Evolutionary conservation across 2,329 filamentous ascomycete species (phyloP), one percentile per base, ranked within the genome.

Genomic region (Penicillium sp.): DNA sequence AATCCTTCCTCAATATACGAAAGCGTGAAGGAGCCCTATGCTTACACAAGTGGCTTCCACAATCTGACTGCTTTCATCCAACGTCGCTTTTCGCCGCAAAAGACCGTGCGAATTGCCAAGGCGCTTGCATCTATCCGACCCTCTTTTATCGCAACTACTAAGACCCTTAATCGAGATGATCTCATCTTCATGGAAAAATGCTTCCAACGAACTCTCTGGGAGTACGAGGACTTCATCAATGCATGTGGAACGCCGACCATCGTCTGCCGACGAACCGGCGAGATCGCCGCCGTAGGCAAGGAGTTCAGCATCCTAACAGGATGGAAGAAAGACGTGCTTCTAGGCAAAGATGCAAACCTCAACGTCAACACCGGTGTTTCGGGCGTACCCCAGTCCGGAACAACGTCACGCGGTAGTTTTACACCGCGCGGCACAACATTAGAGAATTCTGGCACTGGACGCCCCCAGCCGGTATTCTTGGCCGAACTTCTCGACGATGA

Each of bases 141-240:
- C 2, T 94, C 92, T 0, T 94, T 99, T 71, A 93, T 97, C 61
- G 88, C 92, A 11, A 95, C 91, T 60, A 96, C 91, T 21, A 90
- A 90, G 68, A 92, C 91, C n/a, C 79, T 97, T 59, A 92, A 91
- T 62, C 82, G 87, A 19, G 88, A 94, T 68, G 94, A 99, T 73
- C 80, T 97, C 29, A 87, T 99, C 23, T 97, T 97, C 73, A 96
- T 96, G 89, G 94, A 99, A 74, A 96, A 96, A 76, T 95, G 90
- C 68, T 91, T 97, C 70, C 94, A 99, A 75, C 86, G 94, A 38
- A 95, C 91, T 0, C 81, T 97, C 11, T 91, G 92, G 69, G 92
- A 96, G 71, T 95, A 96, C 68, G 91, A 97, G 70, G 91, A 96
- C 63, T 94, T 95, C 64, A 89, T 97, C 79, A 87, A 90, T 56